These are phyloP conservation scores for Przewalskia tangutica DNA, from an alignment of 257 asterid species.

Conservation along the genomic window DNA sequence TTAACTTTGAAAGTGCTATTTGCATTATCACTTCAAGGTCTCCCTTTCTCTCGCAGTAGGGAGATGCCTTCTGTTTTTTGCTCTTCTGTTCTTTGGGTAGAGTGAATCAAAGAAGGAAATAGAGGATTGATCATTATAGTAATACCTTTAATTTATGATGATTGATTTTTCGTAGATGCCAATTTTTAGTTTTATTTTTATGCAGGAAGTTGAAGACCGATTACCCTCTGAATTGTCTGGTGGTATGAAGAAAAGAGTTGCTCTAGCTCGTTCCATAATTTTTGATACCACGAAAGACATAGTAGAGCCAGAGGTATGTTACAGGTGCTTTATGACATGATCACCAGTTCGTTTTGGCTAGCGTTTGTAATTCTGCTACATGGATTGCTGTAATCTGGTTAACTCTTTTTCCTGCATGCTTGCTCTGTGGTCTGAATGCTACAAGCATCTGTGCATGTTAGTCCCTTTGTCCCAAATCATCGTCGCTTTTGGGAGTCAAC, in stretches of 20 bases:
- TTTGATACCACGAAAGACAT: slow-evolving; percentile 75
- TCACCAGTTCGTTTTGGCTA: not conserved
- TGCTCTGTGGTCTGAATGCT: not conserved
- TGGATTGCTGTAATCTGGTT: not conserved
- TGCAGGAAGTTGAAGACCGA: slow-evolving; percentile 91
- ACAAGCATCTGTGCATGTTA: not conserved
- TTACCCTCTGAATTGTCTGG: slow-evolving; percentile 97
- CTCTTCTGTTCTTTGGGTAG: not conserved
- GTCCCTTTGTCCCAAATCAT: not conserved
- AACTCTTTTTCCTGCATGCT: not conserved
- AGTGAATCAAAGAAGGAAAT: not conserved
- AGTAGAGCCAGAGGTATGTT: slow-evolving; percentile 88
- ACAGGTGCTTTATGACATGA: slow-evolving; percentile 3
- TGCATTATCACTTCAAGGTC: not conserved
- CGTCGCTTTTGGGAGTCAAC: not conserved
- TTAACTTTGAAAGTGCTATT: not conserved
- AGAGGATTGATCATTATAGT: not conserved
- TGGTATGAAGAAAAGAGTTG: slow-evolving; percentile 99
- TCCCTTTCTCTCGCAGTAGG: not conserved
- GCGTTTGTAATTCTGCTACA: not conserved
- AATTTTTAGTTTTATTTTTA: not conserved
- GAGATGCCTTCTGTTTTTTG: not conserved
- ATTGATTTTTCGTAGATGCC: slow-evolving; percentile 6
- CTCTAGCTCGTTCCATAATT: slow-evolving; percentile 93
- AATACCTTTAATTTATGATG: not conserved